phyloP scores from a whole-genome alignment of 2,329 filamentous ascomycete genomes.

The Cladorrhinum sp. region DNA sequence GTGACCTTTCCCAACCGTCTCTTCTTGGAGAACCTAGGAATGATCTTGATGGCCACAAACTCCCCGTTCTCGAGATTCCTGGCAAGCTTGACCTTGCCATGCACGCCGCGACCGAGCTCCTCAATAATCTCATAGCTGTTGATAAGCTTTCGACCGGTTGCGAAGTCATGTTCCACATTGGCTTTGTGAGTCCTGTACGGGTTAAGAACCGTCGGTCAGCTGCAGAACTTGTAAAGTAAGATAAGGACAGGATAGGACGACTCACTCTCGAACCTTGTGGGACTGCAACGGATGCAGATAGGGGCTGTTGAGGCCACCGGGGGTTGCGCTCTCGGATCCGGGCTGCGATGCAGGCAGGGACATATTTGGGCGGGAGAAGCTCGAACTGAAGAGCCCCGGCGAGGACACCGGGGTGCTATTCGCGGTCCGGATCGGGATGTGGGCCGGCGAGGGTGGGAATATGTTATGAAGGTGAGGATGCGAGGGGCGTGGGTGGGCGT shows the following conservation, averaged over 20 bases:
- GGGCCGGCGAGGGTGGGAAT: slow-evolving; percentile 35
- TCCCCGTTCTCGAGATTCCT: slow-evolving; percentile 72
- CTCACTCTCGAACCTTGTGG: slow-evolving; percentile 74
- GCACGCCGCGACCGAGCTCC: slow-evolving; percentile 91
- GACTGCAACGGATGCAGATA: slow-evolving; percentile 69
- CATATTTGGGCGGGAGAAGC: slow-evolving; percentile 41
- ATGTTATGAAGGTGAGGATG: slow-evolving; percentile 36
- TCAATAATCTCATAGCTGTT: slow-evolving; percentile 98
- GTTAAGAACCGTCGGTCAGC: background rate
- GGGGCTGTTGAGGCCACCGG: slow-evolving; percentile 53
- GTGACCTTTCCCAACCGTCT: slow-evolving; percentile 83
- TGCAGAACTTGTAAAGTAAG: background rate
- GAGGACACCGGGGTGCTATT: slow-evolving; percentile 59
- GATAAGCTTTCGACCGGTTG: slow-evolving; percentile 91
- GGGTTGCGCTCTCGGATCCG: slow-evolving; percentile 53
- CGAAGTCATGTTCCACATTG: slow-evolving; percentile 81
- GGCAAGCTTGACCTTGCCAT: slow-evolving; percentile 96
- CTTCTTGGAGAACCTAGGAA: slow-evolving; percentile 91
- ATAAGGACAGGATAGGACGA: slow-evolving; percentile 25
- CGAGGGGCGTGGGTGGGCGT: slow-evolving; percentile 22
- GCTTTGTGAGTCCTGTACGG: slow-evolving; percentile 74
- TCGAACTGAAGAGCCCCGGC: slow-evolving; percentile 59
- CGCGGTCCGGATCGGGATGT: slow-evolving; percentile 47
- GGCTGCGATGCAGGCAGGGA: slow-evolving; percentile 39
- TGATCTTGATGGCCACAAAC: slow-evolving; percentile 96